Evolutionary conservation across 1,284 basidiomycete genomes (phyloP), one percentile per base, ranked within the genome.

Genomic region (Microstroma glucosiphilum): DNA sequence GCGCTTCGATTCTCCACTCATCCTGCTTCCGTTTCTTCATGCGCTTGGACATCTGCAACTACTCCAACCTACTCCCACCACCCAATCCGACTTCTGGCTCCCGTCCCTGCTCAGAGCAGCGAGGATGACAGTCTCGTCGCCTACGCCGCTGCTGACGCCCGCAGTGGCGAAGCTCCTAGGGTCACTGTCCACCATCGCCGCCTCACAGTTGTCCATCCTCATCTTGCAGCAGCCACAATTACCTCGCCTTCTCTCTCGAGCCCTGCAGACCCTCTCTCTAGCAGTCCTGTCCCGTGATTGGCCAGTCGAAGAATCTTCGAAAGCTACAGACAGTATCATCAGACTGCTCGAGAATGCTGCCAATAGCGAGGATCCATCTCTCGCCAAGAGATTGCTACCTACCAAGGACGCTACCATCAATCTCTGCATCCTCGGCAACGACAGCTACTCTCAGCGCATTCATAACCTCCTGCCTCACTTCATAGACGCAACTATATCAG

Each of bases 301-400:
- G 46, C 46, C 17, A 3, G 23, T 7, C n/a, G n/a, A n/a, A 48
- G 46, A n/a, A 7, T 4, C 12, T 4, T 48, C 46, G 7, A n/a
- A 4, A 6, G 46, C 46, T 12, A 48, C 23, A 7, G 46, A n/a
- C 23, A 23, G n/a, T n/a, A 3, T 48, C 17, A n/a, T 48, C 46
- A 48, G 46, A n/a, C 7, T 48, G n/a, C 46, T 48, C 46, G 46
- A 48, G 46, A 23, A 48, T 7, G 46, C 46, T 3, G 46, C 23
- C n/a, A 48, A 23, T 48, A 48, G n/a, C n/a, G 46, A 23, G 7
- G 46, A 48, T 7, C 46, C 46, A 48, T n/a, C 46, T 48, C n/a
- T n/a, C 46, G 46, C 46, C 46, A 37, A 9, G 30, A 37, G 30
- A 37, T 37, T 37, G 30, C 30, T 37, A 37, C 30, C 30, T 4